Evolutionary conservation across 306 rosid species (phyloP), one percentile per base, ranked within the genome.

Genomic region (Cucurbita pepo): DNA sequence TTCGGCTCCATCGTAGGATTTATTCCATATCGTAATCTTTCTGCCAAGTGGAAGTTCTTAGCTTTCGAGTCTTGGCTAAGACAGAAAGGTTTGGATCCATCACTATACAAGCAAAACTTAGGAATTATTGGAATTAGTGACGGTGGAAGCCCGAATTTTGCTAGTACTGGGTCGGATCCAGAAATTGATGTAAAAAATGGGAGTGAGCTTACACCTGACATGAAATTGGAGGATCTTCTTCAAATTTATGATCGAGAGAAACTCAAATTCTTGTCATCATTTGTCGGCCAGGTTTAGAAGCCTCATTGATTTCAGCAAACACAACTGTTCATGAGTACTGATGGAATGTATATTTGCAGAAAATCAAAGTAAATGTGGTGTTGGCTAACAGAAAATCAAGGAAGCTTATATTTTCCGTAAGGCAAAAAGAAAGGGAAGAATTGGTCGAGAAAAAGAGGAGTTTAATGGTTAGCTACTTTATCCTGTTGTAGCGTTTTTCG

Each of bases 61-160:
- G 97, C 99, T 66, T 90, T 94, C 75, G 99, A 94, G 85, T 89
- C 97, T 67, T 91, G 99, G 99, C 79, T 94, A 79, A 89, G 91
- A 62, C 82, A 53, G 79, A 89, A 88, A 84, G 99, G 97, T 36
- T 72, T 94, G 84, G 92, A 94, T 79, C 99, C 97, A 65, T 88
- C 92, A 56, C 43, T 37, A 50, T 89, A 88, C 86, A 83, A 82
- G 83, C 88, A 85, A 84, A 79, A 72, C 75, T 76, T 89, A 65
- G 88, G 85, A 79, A 74, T 82, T 53, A 74, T 80, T 79, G 86
- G 88, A 66, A 83, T 77, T 78, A 71, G 75, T 71, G 86, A 83
- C 69, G 74, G 79, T 73, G 81, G 81, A 78, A 86, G 76, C 73
- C 83, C 66, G 65, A 77, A 51, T 30, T 22, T 56, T 53, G 36